These are phyloP conservation scores for Peronosclerospora sorghi DNA, from an alignment of 352 stramenopile species.

Conservation along the genomic window DNA sequence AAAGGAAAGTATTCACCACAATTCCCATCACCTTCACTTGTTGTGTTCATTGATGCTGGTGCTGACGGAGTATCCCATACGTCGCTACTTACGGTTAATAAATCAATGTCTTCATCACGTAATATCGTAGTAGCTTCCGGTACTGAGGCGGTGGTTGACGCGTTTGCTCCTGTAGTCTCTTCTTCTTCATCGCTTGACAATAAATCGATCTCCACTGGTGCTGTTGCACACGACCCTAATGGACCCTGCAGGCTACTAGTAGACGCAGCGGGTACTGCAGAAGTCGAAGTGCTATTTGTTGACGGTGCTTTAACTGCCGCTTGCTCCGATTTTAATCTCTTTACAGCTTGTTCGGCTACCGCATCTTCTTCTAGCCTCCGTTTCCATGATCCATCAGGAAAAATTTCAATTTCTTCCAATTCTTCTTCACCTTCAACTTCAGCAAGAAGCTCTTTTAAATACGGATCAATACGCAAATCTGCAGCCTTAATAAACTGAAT, in stretches of 20 bases:
- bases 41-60: slow-evolving; percentile 11
- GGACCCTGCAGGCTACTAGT: slow-evolving; percentile 3
- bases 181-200: slow-evolving; percentile 61
- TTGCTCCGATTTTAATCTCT: slow-evolving; percentile 50
- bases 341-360: slow-evolving; percentile 23
- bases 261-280: slow-evolving; percentile 2
- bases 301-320: slow-evolving; percentile 3
- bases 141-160: slow-evolving; percentile 1
- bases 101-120: slow-evolving; percentile 46
- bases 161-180: slow-evolving; percentile 4
- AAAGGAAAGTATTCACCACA: slow-evolving; percentile 42
- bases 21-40: slow-evolving; percentile 19
- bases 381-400: slow-evolving; percentile 75
- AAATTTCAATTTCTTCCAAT: slow-evolving; percentile 87
- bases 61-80: slow-evolving; percentile 39
- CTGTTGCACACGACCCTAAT: slow-evolving; percentile 15
- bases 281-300: slow-evolving; percentile 5
- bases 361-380: slow-evolving; percentile 43
- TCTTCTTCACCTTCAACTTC: slow-evolving; percentile 74
- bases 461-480: slow-evolving; percentile 84
- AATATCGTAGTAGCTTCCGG: slow-evolving; percentile 20
- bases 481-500: slow-evolving; percentile 77
- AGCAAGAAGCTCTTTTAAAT: slow-evolving; percentile 83
- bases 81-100: slow-evolving; percentile 56
- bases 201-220: slow-evolving; percentile 65